Evolutionary conservation across 352 stramenopile species (phyloP).

Genomic region (Bremia lactucae): DNA sequence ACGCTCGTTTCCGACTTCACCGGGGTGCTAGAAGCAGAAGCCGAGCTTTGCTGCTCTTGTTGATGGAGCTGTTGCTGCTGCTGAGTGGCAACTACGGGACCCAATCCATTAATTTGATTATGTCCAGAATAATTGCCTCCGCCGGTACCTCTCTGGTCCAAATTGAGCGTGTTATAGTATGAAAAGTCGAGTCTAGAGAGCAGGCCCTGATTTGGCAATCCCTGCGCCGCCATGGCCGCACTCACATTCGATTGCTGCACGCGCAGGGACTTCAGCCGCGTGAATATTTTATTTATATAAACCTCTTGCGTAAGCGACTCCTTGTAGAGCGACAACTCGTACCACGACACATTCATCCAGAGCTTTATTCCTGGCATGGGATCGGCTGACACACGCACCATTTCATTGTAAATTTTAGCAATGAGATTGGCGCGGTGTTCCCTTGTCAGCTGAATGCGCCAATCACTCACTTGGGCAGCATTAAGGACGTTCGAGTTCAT

Average conservation of each 20-base stretch:
- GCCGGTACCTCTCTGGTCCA: conserved; percentile 23
- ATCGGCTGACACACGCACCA: conserved; percentile 72
- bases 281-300: conserved; percentile 87
- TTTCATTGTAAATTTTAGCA: conserved; percentile 82
- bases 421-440: conserved; percentile 79
- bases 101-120: conserved; percentile 20
- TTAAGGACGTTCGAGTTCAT: conserved; percentile 40
- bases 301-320: conserved; percentile 77
- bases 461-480: conserved; percentile 33
- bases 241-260: conserved; percentile 66
- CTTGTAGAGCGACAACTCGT: conserved; percentile 80
- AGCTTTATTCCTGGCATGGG: conserved; percentile 73
- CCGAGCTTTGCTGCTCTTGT: conserved; percentile 10
- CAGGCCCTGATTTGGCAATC: conserved; percentile 60
- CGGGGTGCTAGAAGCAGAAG: conserved; percentile 6
- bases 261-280: conserved; percentile 65
- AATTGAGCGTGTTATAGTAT: conserved; percentile 66
- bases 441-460: conserved; percentile 71
- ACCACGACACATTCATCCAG: conserved; percentile 85
- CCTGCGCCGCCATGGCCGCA: conserved; percentile 51
- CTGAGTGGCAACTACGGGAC: conserved; percentile 17
- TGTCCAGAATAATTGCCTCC: conserved; percentile 30
- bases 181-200: conserved; percentile 70
- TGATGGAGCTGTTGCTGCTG: conserved; percentile 15
- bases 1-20: conserved; percentile 19